Evolutionary conservation across 192 early-diverging fungal genomes (phyloP), one percentile per base, ranked within the genome.

Genomic region (Lunasporangiospora selenospora): DNA sequence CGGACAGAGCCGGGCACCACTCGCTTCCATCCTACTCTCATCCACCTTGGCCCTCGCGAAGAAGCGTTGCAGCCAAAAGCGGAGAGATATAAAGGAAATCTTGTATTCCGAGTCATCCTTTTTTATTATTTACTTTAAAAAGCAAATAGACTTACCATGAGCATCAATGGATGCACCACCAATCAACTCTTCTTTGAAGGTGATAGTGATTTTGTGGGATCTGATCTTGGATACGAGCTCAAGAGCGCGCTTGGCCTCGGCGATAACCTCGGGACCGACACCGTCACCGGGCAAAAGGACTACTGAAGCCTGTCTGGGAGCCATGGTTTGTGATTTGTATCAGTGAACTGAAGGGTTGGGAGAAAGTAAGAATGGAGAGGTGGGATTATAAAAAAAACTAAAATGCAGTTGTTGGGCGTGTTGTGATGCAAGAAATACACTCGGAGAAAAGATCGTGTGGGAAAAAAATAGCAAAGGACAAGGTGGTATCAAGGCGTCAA

Each of bases 201-300:
- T 62, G 60, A 96, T 87, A 48, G 79, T 58, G 62, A 88, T 62
- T 33, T 79, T 83, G 55, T 85, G 77, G 18, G 83, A 73, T 60
- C 92, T 85, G 50, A 85, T 71, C 34, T 80, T 80, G 64, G 84
- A 71, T 41, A 99, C 84, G 15, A 90, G 65, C 53, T 95, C 87
- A 63, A 99, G 88, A 24, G 98, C 89, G 62, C 92, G 93, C 77
- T 90, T 80, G 34, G 94, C 97, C 75, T 99, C 92, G 18, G 83
- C 87, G 48, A 92, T 89, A 39, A 98, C 92, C 75, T 99, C 97
- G 30, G 97, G 97, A 32, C 97, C 97, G 53, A 96, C 89, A 53
- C 96, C 95, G 75, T 99, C 97, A 55, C 96, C 96, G 59, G 92
- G 88, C 47, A 96, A 83, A 39, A 95, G 84, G 21, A 93, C 66